phyloP scores from a whole-genome alignment of 2,329 filamentous ascomycete species.

The Nectriaceae sp. region DNA sequence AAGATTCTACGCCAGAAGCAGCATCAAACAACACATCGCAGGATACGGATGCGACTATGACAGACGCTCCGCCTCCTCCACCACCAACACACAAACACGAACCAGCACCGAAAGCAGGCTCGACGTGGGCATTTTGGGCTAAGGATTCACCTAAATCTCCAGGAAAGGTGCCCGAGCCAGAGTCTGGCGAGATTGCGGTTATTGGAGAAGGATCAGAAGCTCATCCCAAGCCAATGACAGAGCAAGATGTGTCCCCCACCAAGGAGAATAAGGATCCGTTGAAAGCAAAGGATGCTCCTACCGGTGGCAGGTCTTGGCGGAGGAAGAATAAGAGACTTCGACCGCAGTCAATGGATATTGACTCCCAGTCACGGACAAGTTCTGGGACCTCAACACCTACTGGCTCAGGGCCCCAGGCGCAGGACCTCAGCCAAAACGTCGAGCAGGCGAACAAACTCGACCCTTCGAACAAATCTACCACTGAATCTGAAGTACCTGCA shows the following conservation, averaged over 20 bases:
- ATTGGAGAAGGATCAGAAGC: conserved; percentile 58
- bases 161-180: conserved; percentile 35
- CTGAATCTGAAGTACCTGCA: conserved; percentile 46
- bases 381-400: conserved; percentile 26
- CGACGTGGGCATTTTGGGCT: conserved; percentile 84
- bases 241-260: conserved; percentile 41
- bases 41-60: conserved; percentile 40
- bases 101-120: conserved; percentile 52
- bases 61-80: conserved; percentile 41
- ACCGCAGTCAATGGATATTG: conserved; percentile 50
- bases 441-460: conserved; percentile 8
- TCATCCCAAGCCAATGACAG: conserved; percentile 50
- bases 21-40: conserved; percentile 28
- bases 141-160: conserved; percentile 50
- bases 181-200: conserved; percentile 57
- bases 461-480: conserved; percentile 31
- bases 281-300: conserved; percentile 33
- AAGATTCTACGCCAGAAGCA: conserved; percentile 11
- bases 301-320: conserved; percentile 34
- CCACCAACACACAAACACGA: conserved; percentile 32
- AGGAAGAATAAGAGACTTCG: conserved; percentile 47
- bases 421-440: conserved; percentile 16
- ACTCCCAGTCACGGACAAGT: conserved; percentile 36
- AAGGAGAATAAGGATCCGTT: conserved; percentile 36
- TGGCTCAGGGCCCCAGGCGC: conserved; percentile 11